Base-by-base conservation (phyloP, 441 rosid genomes). In the Pelargonium cotyledonis region DNA sequence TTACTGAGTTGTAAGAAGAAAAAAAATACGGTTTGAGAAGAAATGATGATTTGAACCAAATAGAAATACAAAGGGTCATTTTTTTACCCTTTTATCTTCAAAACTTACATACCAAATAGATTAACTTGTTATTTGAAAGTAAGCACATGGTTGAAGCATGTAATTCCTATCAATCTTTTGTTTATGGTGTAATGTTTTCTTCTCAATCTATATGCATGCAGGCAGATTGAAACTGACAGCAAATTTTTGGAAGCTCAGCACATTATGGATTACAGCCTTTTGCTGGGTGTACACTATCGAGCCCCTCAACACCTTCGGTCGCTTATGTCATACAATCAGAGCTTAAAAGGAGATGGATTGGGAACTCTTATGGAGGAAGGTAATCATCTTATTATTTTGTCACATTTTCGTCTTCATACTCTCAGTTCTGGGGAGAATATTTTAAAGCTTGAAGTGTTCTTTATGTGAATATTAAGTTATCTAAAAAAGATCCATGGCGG, bases 341-440 rank as follows among this genome's bases (percentile, higher is more conserved):
- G 81, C 49, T 76, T 71, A 67, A 78, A 75, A 73, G 63, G 82
- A 47, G 95, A 95, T 74, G 92, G 89, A 10, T 81, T 95, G 77
- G 98, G 85, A 74, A 87, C 85, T 76, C 87, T 95, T 43, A 86
- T 90, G 14, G 99, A 95, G 86, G 97, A 92, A 65, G 99, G 99
- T 90, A 63, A 21, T 76, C 35, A 9, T 55, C 66, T 67, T 63
- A 26, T 60, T 67, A 12, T 46, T 6, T 63, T 46, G 41, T 71
- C 69, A 49, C 47, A 40, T 19, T 38, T n/a, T 49, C 60, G 35
- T 18, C 26, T 55, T 4, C 23, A 6, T 1, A 55, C 8, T 18
- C 8, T 7, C 19, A 58, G 12, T 58, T 63, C 9, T 62, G 40
- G 40, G 9, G 29, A 63, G 43, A 58, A 57, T 11, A 8, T 57